Evolutionary conservation across 495 filamentous ascomycete genomes (phyloP), one percentile per base, ranked within the genome.

Genomic region (Aspergillus sclerotioniger): DNA sequence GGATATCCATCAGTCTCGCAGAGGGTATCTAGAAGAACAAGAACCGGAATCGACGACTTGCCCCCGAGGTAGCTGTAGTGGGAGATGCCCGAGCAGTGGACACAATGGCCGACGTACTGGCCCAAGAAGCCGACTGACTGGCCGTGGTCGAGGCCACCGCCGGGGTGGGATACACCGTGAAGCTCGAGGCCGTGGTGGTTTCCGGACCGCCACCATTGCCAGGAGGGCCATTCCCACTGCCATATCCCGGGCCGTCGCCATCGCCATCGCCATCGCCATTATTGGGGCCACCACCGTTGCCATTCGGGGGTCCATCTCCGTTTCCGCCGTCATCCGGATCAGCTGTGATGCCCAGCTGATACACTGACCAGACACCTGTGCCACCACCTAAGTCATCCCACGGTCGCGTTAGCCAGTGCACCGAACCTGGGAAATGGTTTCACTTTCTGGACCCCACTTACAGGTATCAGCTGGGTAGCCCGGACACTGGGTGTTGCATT

Each of bases 1-100:
- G 33, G 33, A 25, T 25, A 5, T 25, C 25, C 25, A 25, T 5
- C 2, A 3, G 25, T 5, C 5, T 5, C 5, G 25, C 25, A 5
- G 2, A 2, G 5, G 25, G 2, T n/a, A 13, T 6, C 37, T 41
- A 41, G 12, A 41, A 41, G 13, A 41, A 41, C 10, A 58, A 10
- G 21, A 60, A 51, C 13, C 39, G 54, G 37, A 45, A 56, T 12
- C 58, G 58, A 3, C 58, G 58, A 35, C 31, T 60, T 9, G 58
- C 58, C 13, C 45, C 54, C n/a, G 53, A 55, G 1, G 33, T 54
- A 1, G 46, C 31, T 7, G 52, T 35, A 10, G 46, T 56, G 21
- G 58, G 46, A 5, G 47, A 39, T 0, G 49, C 20, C 10, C 33
- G 44, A 8, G 51, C 37, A 2, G 58, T 52, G 0, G 53, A 20